These are phyloP conservation scores for Castanospermum australe DNA, from an alignment of 306 rosid genomes.

Conservation along the genomic window DNA sequence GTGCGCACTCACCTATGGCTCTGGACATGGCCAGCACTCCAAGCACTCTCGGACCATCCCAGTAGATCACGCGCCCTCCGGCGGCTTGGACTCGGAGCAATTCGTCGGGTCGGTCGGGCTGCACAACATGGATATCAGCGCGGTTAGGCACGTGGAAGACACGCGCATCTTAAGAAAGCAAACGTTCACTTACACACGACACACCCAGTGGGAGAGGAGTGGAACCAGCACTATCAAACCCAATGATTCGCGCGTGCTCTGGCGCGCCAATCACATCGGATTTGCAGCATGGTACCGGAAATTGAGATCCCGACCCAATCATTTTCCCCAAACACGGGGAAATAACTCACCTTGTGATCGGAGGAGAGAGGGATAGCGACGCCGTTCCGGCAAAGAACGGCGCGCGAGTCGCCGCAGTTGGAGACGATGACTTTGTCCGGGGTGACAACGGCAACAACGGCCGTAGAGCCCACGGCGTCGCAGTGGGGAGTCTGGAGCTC, in stretches of 20 bases:
- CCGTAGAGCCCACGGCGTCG: constrained; percentile 95
- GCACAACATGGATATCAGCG: constrained; percentile 4
- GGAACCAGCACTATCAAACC: not conserved
- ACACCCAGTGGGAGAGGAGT: too few species aligned
- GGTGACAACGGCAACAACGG: constrained; percentile 55
- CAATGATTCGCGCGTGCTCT: not conserved
- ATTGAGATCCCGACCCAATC: not conserved
- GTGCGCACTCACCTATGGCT: constrained; percentile 63
- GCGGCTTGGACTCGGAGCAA: constrained; percentile 66
- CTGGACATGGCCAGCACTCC: constrained; percentile 94
- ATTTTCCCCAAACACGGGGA: not conserved
- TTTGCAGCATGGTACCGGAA: not conserved
- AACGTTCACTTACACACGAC: not conserved
- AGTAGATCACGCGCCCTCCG: constrained; percentile 86
- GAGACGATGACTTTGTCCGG: constrained; percentile 68
- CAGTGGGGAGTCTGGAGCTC: constrained; percentile 71
- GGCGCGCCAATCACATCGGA: not conserved
- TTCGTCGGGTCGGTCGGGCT: constrained; percentile 96
- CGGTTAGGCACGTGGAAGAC: not conserved
- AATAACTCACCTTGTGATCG: constrained; percentile 80
- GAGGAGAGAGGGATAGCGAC: constrained; percentile 70
- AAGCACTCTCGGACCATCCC: constrained; percentile 89
- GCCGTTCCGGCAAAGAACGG: constrained; percentile 77
- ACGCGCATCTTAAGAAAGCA: not conserved
- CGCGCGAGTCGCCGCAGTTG: constrained; percentile 95